Evolutionary conservation across 352 stramenopile genomes (phyloP).

Genomic region (Globisporangium heterothallicum): DNA sequence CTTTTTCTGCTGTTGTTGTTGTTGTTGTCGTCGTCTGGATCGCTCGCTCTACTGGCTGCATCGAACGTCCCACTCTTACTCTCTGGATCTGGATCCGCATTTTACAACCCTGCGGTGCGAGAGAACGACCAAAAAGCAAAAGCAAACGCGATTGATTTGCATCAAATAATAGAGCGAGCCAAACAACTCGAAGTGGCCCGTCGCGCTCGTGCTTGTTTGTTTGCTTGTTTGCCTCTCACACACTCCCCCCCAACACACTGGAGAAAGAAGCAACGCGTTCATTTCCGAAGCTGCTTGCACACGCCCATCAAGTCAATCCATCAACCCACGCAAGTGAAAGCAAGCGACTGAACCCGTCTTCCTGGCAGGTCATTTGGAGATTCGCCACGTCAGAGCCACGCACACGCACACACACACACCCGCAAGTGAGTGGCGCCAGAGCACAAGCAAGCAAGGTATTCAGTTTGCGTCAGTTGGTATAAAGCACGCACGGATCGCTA

Average conservation of each 20-base stretch:
- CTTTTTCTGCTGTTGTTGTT: neutral
- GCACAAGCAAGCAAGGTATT: neutral
- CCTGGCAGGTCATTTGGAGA: too few relatives aligned
- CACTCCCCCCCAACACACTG: too few relatives aligned
- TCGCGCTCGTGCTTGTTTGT: neutral
- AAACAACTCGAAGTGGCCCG: too few relatives aligned
- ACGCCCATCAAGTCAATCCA: neutral
- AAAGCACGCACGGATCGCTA: too few relatives aligned
- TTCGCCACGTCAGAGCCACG: too few relatives aligned
- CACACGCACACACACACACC: too few relatives aligned
- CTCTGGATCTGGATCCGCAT: slow-evolving; percentile 2
- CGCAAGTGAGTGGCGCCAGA: too few relatives aligned
- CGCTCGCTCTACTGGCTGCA: neutral
- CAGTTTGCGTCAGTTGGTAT: slow-evolving; percentile 4
- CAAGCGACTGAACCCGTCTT: neutral
- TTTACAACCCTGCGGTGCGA: slow-evolving; percentile 4
- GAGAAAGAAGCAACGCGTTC: neutral
- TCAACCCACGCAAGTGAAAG: neutral
- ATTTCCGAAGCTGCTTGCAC: slow-evolving; percentile 1
- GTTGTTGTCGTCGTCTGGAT: neutral
- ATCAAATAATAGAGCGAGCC: slow-evolving; percentile 6
- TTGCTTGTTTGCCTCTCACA: neutral
- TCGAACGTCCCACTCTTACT: slow-evolving; percentile 12
- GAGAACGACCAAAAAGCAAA: slow-evolving; percentile 7
- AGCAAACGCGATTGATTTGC: slow-evolving; percentile 10